Evolutionary conservation across 768 basidiomycete genomes (phyloP).

Genomic region (Tephrocybe sp.): DNA sequence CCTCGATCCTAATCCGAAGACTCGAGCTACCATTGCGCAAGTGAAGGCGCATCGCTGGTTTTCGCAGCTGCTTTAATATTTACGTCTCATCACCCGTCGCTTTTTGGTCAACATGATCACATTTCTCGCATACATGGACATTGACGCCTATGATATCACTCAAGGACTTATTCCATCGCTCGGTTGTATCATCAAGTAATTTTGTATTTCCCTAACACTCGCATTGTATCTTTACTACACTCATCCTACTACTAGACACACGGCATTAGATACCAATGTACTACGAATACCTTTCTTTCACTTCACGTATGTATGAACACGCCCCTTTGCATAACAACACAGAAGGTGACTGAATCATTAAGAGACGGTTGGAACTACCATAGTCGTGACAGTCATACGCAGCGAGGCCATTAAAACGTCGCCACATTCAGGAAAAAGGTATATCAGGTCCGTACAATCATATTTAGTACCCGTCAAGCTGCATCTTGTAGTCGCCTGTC

Average conservation of each 20-base stretch:
- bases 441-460: no score
- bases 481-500: constrained; percentile 20
- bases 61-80: constrained; percentile 8
- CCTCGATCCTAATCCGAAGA: constrained; percentile 78
- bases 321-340: no score
- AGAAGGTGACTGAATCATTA: no score
- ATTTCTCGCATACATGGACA: background rate
- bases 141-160: background rate
- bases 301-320: background rate
- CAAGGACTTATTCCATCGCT: constrained; percentile 2
- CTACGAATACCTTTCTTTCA: background rate
- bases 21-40: constrained; percentile 78
- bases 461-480: no score
- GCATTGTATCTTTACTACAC: constrained; percentile 7
- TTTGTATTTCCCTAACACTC: background rate
- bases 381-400: no score
- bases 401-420: no score
- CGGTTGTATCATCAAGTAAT: constrained; percentile 6
- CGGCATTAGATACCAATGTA: background rate
- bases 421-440: no score
- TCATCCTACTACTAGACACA: background rate
- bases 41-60: constrained; percentile 89
- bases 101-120: background rate
- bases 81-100: background rate
- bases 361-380: no score